These are phyloP conservation scores for Phytophthora melonis DNA, from an alignment of 352 stramenopile genomes.

Conservation along the genomic window DNA sequence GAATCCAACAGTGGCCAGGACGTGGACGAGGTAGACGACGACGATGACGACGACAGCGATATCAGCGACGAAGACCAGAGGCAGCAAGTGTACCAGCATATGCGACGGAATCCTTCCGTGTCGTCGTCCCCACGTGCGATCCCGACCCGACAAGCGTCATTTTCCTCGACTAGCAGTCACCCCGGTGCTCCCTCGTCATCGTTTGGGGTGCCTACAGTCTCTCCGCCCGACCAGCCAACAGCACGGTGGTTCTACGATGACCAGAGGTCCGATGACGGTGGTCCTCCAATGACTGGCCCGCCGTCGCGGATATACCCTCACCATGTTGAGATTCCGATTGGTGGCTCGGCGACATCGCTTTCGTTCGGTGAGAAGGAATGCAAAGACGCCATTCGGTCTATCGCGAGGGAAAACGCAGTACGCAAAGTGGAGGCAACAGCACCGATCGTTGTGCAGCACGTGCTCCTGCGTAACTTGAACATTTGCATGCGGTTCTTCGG, in stretches of 20 bases:
- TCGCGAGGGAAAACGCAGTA: conserved; percentile 66
- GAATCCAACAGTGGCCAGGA: conserved; percentile 57
- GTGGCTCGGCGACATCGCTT: conserved; percentile 80
- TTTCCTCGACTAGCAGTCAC: conserved; percentile 67
- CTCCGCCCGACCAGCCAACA: conserved; percentile 75
- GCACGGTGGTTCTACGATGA: conserved; percentile 88
- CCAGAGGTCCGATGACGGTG: conserved; percentile 36
- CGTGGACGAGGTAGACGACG: conserved; percentile 43
- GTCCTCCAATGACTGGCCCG: conserved; percentile 46
- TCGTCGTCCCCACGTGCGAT: conserved; percentile 61
- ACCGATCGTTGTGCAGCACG: conserved; percentile 78
- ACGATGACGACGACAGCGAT: conserved; percentile 39
- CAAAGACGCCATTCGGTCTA: conserved; percentile 75
- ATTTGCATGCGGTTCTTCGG: conserved; percentile 91
- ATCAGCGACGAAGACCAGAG: conserved; percentile 10
- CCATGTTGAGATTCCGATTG: conserved; percentile 89
- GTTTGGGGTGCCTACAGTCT: conserved; percentile 53
- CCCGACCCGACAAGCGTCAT: conserved; percentile 56
- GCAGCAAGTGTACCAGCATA: neutral
- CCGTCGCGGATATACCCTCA: conserved; percentile 87
- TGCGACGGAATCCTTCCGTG: conserved; percentile 24
- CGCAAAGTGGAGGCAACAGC: conserved; percentile 55
- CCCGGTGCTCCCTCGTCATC: conserved; percentile 49
- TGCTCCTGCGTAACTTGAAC: conserved; percentile 90
- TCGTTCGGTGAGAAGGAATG: conserved; percentile 89